Base-by-base conservation (phyloP, 2,329 filamentous ascomycete genomes). In the Aspergillus sp. region DNA sequence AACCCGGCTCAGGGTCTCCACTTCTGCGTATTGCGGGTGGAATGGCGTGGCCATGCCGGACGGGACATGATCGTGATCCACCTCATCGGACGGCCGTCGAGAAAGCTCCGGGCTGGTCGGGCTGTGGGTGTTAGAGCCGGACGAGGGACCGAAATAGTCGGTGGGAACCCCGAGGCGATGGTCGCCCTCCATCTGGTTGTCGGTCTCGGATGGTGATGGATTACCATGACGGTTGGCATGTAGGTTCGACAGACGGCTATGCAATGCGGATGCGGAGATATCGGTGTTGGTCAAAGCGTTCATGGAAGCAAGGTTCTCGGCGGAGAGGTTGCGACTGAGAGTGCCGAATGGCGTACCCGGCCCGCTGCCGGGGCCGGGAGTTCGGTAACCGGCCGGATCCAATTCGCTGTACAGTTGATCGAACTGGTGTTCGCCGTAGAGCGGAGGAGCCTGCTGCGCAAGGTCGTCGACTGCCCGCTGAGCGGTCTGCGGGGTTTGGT, bases 381-480 rank as follows among this genome's bases (percentile, higher is more conserved):
- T 92, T 72, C 91, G 87, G 68, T 92, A 88, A n/a, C 89, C 90
- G 49, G 81, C 85, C 7, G 84, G 81, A 62, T 96, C 90, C 52
- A 97, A 82, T 56, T 93, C 90, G 60, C 91, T 90, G 73, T 96
- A 99, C 1, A 97, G 79, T 68, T 90, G 87, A 69, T 99, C 94
- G 21, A 97, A 83, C 42, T 89, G 82, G 70, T 97, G 94, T 64
- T 93, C 85, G 54, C 91, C 91, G 64, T 99, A 99, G 36, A 91
- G 85, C 0, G 94, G 94, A n/a, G 94, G 94, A 10, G 93, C 92
- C 53, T 88, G 83, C 23, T 82, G 70, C 21, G 83, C 81, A 17
- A 83, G 79, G 38, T 84, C 80, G 38, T 79, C 76, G 42, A 81
- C 77, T 9, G 75, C 75, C 31, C 74, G 70, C 54, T 76, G 68